Conservation (phyloP, 306 rosid species). For the Lathyrus tuberosus region DNA sequence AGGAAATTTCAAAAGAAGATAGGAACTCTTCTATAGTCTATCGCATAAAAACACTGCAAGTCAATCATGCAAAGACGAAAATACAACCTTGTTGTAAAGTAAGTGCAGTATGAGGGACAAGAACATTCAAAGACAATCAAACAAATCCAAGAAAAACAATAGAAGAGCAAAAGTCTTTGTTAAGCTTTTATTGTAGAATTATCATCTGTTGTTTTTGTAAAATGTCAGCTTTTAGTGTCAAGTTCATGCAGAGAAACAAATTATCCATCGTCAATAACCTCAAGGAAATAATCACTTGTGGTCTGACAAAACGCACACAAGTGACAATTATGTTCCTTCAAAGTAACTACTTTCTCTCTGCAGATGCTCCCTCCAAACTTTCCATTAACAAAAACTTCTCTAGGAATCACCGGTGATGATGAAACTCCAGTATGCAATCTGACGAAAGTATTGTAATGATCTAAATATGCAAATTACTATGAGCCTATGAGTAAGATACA, state of each 20-base stretch:
- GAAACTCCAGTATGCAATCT: too few relatives aligned
- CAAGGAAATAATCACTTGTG: too few relatives aligned
- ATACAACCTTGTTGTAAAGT: neutral
- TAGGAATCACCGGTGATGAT: too few relatives aligned
- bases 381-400: too few relatives aligned
- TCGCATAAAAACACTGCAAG: neutral
- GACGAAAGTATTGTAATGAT: too few relatives aligned
- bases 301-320: neutral
- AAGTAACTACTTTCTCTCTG: neutral
- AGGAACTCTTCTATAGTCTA: neutral
- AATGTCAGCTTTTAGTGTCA: neutral
- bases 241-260: neutral
- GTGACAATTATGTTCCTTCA: neutral
- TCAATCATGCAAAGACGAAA: neutral
- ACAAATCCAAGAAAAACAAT: neutral
- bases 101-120: neutral
- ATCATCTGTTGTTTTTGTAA: neutral
- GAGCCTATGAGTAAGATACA: too few relatives aligned
- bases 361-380: neutral
- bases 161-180: neutral
- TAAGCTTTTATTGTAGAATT: neutral
- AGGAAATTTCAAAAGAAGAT: conserved; percentile 12
- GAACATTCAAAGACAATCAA: neutral
- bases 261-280: neutral
- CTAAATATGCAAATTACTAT: too few relatives aligned